Evolutionary conservation across 768 basidiomycete species (phyloP).

Genomic region (Sporobolomyces roseus): DNA sequence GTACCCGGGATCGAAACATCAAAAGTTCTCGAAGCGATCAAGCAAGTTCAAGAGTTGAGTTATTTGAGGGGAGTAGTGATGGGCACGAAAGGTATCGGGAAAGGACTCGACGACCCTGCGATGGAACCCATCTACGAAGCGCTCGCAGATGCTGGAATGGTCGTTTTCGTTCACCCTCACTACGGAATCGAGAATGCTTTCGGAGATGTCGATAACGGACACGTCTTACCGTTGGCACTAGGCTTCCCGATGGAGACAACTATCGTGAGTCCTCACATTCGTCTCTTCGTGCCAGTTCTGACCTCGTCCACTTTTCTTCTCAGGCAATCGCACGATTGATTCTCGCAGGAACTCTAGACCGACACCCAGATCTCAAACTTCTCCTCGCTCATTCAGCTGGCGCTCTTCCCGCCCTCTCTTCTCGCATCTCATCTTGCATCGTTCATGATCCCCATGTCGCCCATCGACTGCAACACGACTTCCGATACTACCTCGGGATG

Average conservation of each 20-base stretch:
- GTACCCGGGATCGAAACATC: conserved; percentile 61
- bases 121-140: conserved; percentile 81
- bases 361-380: conserved; percentile 67
- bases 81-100: conserved; percentile 72
- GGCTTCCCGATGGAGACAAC: conserved; percentile 92
- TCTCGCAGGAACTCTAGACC: conserved; percentile 73
- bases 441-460: conserved; percentile 77
- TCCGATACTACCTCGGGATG: conserved; percentile 72
- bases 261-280: conserved; percentile 55
- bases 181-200: conserved; percentile 73
- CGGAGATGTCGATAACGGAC: conserved; percentile 74
- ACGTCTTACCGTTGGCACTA: conserved; percentile 77
- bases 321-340: conserved; percentile 73
- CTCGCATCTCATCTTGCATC: conserved; percentile 77
- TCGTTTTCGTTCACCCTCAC: conserved; percentile 67
- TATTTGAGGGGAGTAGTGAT: conserved; percentile 75
- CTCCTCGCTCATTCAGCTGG: conserved; percentile 85
- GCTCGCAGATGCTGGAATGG: conserved; percentile 63
- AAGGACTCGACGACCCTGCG: conserved; percentile 71
- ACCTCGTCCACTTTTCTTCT: no score
- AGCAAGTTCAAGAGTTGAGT: conserved; percentile 62
- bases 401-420: conserved; percentile 74
- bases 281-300: neutral
- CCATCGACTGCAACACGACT: conserved; percentile 70
- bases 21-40: conserved; percentile 62